Evolutionary conservation across 306 rosid species (phyloP).

Genomic region (Vigna hirtella): DNA sequence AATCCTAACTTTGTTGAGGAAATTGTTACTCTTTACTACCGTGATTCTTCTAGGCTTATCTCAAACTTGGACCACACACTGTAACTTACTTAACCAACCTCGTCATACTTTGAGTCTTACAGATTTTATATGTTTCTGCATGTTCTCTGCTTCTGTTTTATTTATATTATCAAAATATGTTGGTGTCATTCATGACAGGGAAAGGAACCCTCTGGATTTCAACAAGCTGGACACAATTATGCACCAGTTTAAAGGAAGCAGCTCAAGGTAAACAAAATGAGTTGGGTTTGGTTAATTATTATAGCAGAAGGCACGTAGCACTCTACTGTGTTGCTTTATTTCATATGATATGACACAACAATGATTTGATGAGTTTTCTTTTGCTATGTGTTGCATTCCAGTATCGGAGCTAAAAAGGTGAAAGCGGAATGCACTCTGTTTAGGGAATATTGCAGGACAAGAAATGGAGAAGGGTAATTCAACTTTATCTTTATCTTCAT

Average conservation of each 20-base stretch:
- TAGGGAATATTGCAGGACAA: conserved; percentile 72
- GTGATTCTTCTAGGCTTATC: conserved; percentile 74
- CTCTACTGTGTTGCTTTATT: conserved; percentile 39
- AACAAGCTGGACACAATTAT: conserved; percentile 71
- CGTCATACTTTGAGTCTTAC: neutral
- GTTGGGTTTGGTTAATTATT: neutral
- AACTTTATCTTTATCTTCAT: conserved; percentile 12
- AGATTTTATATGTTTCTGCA: no score
- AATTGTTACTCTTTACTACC: conserved; percentile 75
- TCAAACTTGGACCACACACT: conserved; percentile 70
- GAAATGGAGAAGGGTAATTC: conserved; percentile 84
- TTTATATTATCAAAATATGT: no score
- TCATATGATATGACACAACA: conserved; percentile 14
- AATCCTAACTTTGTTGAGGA: conserved; percentile 94
- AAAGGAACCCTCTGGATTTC: conserved; percentile 72
- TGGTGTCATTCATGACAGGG: conserved; percentile 43
- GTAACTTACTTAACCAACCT: conserved; percentile 46
- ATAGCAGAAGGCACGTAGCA: neutral
- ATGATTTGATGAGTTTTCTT: conserved; percentile 32
- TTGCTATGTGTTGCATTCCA: conserved; percentile 59
- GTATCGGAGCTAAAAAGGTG: conserved; percentile 94
- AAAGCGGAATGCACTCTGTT: conserved; percentile 79
- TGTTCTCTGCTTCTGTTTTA: neutral
- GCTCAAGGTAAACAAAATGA: conserved; percentile 68
- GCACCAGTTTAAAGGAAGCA: conserved; percentile 94